Conservation (phyloP, 768 basidiomycete species). For the Mycena rebaudengoi region DNA sequence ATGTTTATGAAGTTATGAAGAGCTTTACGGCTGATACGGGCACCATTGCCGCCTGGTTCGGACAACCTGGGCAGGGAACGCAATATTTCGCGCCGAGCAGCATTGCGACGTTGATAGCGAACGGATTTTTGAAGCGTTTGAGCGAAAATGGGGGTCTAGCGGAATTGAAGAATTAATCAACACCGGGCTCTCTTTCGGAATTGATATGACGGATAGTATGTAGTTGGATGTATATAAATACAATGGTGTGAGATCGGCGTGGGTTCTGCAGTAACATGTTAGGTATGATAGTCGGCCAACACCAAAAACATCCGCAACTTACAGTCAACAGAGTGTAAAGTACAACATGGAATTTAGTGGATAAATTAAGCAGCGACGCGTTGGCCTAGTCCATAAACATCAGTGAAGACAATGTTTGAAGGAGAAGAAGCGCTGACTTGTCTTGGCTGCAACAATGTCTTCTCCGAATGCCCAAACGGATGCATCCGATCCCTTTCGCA, state of each 20-base stretch:
- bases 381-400: neutral
- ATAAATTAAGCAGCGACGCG: neutral
- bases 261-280: no score
- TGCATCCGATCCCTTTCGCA: constrained; percentile 25
- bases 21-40: constrained; percentile 16
- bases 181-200: no score
- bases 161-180: no score
- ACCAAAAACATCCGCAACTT: neutral
- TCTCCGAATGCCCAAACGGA: constrained; percentile 36
- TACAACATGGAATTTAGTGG: neutral
- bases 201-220: neutral
- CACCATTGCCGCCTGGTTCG: constrained; percentile 22
- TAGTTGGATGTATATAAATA: neutral
- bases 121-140: neutral
- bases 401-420: neutral
- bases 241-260: no score
- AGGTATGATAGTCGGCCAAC: no score
- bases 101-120: neutral
- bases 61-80: constrained; percentile 27
- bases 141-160: neutral
- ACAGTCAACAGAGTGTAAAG: neutral
- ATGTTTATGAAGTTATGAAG: constrained; percentile 18
- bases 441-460: constrained; percentile 27
- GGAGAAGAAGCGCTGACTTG: constrained; percentile 16
- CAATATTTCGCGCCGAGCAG: constrained; percentile 11